These are phyloP conservation scores for Spiraea crenata DNA, from an alignment of 331 rosid genomes.

Conservation along the genomic window DNA sequence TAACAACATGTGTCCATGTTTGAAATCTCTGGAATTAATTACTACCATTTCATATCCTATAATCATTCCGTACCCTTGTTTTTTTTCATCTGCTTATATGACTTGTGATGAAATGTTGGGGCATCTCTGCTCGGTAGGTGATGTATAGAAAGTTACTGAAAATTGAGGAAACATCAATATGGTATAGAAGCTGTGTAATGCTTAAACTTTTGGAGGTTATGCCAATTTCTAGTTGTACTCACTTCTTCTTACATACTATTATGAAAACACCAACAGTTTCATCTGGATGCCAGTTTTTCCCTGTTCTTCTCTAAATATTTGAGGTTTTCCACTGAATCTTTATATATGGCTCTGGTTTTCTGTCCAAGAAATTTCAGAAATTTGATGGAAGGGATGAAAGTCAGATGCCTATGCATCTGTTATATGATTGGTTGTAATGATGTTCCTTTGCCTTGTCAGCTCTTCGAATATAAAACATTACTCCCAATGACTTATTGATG, in stretches of 20 bases:
- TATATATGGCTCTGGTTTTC: neutral
- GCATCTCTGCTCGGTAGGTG: neutral
- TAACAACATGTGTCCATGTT: neutral
- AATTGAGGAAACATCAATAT: too few species aligned
- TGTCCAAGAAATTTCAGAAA: neutral
- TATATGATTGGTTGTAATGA: neutral
- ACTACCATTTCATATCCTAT: neutral
- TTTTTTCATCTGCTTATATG: neutral
- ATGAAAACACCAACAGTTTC: too few species aligned
- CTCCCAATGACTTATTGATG: neutral
- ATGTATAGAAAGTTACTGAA: neutral
- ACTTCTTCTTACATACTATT: too few species aligned
- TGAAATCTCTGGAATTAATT: neutral
- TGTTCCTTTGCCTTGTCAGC: neutral
- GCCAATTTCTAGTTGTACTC: neutral
- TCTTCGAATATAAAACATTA: neutral
- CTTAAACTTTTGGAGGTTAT: neutral
- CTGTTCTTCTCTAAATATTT: neutral
- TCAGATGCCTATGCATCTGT: neutral
- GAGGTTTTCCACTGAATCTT: neutral
- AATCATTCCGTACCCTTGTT: neutral
- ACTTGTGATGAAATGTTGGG: neutral
- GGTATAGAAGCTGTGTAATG: neutral
- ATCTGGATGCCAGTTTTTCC: too few species aligned
- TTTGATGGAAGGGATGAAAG: neutral